These are phyloP conservation scores for Gentiana dahurica DNA, from an alignment of 257 asterid genomes.

Conservation along the genomic window DNA sequence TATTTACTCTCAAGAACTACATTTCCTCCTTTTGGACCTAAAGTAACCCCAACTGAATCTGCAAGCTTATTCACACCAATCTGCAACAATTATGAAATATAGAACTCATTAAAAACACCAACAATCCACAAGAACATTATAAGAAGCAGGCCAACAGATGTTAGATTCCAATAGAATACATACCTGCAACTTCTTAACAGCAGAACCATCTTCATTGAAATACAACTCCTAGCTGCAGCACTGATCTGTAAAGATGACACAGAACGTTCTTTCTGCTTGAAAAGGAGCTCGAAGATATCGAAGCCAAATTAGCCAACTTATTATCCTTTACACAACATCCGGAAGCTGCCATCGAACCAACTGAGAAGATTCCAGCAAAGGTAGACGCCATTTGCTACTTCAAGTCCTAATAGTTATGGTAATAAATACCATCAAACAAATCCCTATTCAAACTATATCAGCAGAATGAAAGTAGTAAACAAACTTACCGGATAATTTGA, in stretches of 20 bases:
- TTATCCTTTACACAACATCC: conserved; percentile 37
- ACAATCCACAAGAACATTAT: neutral
- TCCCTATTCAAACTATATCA: too few relatives aligned
- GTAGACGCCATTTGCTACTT: conserved; percentile 64
- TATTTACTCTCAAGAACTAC: conserved; percentile 53
- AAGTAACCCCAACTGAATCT: conserved; percentile 90
- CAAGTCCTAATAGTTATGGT: too few relatives aligned
- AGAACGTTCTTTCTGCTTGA: conserved; percentile 36
- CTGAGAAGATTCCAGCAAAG: conserved; percentile 56
- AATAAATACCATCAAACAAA: too few relatives aligned
- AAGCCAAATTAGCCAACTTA: conserved; percentile 50
- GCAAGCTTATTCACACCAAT: conserved; percentile 89
- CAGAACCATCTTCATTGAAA: conserved; percentile 95
- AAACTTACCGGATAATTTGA: too few relatives aligned
- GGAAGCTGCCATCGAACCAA: conserved; percentile 63
- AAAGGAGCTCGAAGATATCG: conserved; percentile 44
- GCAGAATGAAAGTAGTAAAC: too few relatives aligned
- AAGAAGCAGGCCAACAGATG: neutral
- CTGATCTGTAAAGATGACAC: conserved; percentile 20
- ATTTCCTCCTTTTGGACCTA: conserved; percentile 97
- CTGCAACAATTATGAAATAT: conserved; percentile 23
- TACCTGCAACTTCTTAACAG: conserved; percentile 83
- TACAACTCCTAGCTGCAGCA: conserved; percentile 76
- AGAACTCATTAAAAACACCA: neutral
- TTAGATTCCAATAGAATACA: neutral